phyloP scores from a whole-genome alignment of 202 grass and related monocot species.

The Alloteropsis angusta region DNA sequence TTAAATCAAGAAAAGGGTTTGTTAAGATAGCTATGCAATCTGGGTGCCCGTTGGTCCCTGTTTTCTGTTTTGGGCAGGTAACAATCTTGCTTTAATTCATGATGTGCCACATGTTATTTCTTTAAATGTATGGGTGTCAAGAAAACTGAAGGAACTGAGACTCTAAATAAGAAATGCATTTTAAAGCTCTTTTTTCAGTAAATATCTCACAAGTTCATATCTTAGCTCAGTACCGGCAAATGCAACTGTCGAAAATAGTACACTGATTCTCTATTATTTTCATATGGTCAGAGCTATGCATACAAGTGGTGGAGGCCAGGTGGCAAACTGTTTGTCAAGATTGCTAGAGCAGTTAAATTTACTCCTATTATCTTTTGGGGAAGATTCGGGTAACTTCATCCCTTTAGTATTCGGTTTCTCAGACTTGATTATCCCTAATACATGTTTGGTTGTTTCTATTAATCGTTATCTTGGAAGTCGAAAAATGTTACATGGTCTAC shows the following conservation, averaged over 20 bases:
- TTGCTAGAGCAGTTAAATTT: slow-evolving; percentile 84
- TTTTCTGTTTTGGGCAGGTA: slow-evolving; percentile 93
- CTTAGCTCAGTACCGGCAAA: not conserved
- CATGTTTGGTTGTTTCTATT: not conserved
- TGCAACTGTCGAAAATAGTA: not conserved
- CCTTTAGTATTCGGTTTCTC: not conserved
- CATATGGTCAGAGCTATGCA: slow-evolving; percentile 48
- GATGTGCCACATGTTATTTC: not conserved
- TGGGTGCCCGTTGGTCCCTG: slow-evolving; percentile 73
- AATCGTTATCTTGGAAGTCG: not conserved
- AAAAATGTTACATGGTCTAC: not conserved
- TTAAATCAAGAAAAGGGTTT: slow-evolving; percentile 92
- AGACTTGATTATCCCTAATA: not conserved
- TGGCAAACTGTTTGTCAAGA: slow-evolving; percentile 72
- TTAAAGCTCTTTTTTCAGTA: not conserved
- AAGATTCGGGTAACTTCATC: slow-evolving; percentile 58
- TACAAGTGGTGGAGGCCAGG: slow-evolving; percentile 85
- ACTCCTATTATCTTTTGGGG: slow-evolving; percentile 90
- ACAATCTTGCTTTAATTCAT: not conserved
- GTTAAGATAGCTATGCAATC: slow-evolving; percentile 77
- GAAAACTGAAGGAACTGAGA: not conserved
- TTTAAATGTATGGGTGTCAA: not conserved
- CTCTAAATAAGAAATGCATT: not conserved
- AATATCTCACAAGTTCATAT: not conserved
- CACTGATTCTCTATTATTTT: slow-evolving; percentile 4